Evolutionary conservation across 2,329 filamentous ascomycete genomes (phyloP).

Genomic region (Pezizomycotina sp.): DNA sequence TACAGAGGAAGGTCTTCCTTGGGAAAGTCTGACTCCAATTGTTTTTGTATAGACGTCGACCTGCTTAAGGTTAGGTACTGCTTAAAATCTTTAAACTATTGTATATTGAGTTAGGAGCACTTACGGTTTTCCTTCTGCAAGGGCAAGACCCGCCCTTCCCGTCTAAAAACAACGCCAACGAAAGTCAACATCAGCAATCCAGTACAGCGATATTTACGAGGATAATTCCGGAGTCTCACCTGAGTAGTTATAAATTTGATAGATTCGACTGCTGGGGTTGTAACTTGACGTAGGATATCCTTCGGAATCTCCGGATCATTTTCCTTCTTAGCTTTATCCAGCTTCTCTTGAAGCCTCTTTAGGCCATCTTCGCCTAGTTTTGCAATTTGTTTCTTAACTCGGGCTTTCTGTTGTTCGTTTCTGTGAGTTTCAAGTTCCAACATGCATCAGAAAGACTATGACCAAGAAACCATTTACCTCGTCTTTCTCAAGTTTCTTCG

Average conservation of each 20-base stretch:
- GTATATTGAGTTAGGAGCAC: too few species aligned
- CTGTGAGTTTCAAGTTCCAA: neutral
- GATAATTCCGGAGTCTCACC: slow-evolving; percentile 8
- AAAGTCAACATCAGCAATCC: too few species aligned
- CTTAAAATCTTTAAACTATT: too few species aligned
- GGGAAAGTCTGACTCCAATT: slow-evolving; percentile 52
- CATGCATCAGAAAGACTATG: too few species aligned
- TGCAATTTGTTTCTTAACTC: slow-evolving; percentile 62
- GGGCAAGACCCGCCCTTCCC: slow-evolving; percentile 64
- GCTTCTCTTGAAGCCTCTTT: slow-evolving; percentile 52
- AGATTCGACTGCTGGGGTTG: slow-evolving; percentile 69
- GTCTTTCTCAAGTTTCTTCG: slow-evolving; percentile 63
- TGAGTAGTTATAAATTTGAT: slow-evolving; percentile 70
- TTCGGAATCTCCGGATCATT: slow-evolving; percentile 78
- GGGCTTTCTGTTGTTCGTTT: slow-evolving; percentile 34
- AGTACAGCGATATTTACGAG: neutral
- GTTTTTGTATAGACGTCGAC: slow-evolving; percentile 53
- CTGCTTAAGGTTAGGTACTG: slow-evolving; percentile 10
- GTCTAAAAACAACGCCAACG: slow-evolving; percentile 62
- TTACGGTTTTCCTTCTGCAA: slow-evolving; percentile 45
- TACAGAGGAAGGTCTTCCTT: slow-evolving; percentile 54
- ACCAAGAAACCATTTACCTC: slow-evolving; percentile 35
- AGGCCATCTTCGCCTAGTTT: slow-evolving; percentile 69
- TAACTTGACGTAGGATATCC: slow-evolving; percentile 63
- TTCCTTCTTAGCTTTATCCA: slow-evolving; percentile 69